Evolutionary conservation across 2,329 filamentous ascomycete genomes (phyloP), one percentile per base, ranked within the genome.

Genomic region (Beauveria rudraprayagi): DNA sequence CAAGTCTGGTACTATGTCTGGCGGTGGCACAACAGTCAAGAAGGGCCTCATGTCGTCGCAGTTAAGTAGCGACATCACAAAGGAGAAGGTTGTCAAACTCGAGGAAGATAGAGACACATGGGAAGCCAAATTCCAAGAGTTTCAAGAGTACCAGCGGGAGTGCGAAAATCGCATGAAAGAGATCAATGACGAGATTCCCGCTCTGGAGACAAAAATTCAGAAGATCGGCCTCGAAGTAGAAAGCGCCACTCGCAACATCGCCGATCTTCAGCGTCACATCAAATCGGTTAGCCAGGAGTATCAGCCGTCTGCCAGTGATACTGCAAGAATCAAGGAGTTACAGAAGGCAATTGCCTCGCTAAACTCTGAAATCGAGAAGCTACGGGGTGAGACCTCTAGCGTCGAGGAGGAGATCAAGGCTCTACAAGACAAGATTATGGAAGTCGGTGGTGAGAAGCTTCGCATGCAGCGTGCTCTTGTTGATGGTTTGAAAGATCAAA

Each of bases 1-100:
- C 77, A 95, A 95, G 72, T 97, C 93, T 1, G 94, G 94, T 80
- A 97, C 94, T 41, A 97, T 99, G 94, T 96, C 91, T 62, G 94
- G 94, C 79, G 94, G 94, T 80, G 94, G 94, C 61, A 93, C 85
- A 51, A 90, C 90, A 17, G 90, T 94, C 61, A 92, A 93, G 68
- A 91, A 88, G 70, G 95, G 95, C 0, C 86, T 92, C 61, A 99
- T 99, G 95, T 97, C 93, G 0, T 96, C 92, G 11, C 97, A 96
- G 75, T 86, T 96, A 51, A 87, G 90, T n/a, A 84, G 90, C 1
- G 91, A 96, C 62, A 89, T 89, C 17, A 89, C 86, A 56, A 92
- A 91, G 72, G 93, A 97, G 66, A 90, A 96, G 69, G 93, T 99
- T 3, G 73, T 83, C 55, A 92, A 94, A 75, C 83, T 97, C 16